Conservation (phyloP, 169 alveolate genomes). For the Eimeria sp. region DNA sequence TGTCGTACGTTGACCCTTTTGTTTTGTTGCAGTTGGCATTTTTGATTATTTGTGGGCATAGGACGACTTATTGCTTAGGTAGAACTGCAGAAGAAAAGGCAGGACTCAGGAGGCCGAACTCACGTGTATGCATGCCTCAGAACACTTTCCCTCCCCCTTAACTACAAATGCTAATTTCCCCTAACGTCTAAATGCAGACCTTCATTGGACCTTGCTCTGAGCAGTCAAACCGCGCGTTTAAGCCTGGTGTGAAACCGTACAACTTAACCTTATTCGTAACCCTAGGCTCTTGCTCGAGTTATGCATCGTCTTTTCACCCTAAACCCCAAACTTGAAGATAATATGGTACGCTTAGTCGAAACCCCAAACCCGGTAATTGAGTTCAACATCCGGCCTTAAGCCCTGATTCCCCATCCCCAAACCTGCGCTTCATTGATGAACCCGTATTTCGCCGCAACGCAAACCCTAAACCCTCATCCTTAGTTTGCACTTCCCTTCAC, state of each 20-base stretch:
- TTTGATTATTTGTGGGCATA: not conserved
- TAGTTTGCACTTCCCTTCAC: not conserved
- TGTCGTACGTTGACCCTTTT: not conserved
- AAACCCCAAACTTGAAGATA: not conserved
- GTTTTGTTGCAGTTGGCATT: not conserved
- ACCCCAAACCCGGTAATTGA: not conserved
- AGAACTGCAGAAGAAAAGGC: not conserved
- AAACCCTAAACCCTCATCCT: not conserved
- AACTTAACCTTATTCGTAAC: not conserved
- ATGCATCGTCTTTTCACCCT: not conserved
- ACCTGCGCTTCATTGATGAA: not conserved
- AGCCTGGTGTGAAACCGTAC: not conserved
- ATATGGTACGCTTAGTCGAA: not conserved
- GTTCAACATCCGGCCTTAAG: not conserved
- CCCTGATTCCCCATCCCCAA: not conserved
- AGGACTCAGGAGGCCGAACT: not conserved
- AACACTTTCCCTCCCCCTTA: not conserved
- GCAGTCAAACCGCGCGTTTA: not conserved
- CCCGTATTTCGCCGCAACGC: not conserved
- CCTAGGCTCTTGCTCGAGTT: not conserved
- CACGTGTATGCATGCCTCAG: not conserved
- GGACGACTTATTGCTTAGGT: not conserved
- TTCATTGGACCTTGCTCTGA: not conserved
- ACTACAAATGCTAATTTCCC: too few relatives aligned
- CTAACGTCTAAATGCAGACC: too few relatives aligned